Percentiles rank a stretch among this genome's conserved stretches.
Conservation (phyloP, 805 yeast species). For the Candida taoyuanica region DNA sequence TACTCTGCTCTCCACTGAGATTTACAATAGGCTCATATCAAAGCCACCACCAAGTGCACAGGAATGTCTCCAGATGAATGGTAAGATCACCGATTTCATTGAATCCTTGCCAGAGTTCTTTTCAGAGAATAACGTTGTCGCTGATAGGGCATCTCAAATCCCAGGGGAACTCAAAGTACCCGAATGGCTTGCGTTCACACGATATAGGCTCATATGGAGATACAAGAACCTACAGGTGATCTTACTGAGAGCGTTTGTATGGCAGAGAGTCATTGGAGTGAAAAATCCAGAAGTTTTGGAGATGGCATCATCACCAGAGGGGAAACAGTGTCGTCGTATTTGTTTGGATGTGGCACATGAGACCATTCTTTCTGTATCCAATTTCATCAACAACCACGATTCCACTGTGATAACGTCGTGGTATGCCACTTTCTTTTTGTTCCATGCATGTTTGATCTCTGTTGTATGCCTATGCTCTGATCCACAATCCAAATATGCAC, state of each 20-base stretch:
- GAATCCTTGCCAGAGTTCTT: slow-evolving; percentile 43
- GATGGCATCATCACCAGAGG: slow-evolving; percentile 36
- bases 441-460: slow-evolving; percentile 60
- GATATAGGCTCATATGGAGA: slow-evolving; percentile 55
- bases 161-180: slow-evolving; percentile 29
- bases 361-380: slow-evolving; percentile 46
- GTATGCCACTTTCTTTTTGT: slow-evolving; percentile 59
- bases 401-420: slow-evolving; percentile 50
- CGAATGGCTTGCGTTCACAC: slow-evolving; percentile 50
- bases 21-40: slow-evolving; percentile 44
- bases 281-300: slow-evolving; percentile 31
- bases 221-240: slow-evolving; percentile 51
- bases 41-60: slow-evolving; percentile 43
- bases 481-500: slow-evolving; percentile 40
- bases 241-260: slow-evolving; percentile 50
- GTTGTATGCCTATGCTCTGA: slow-evolving; percentile 50
- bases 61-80: slow-evolving; percentile 47
- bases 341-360: slow-evolving; percentile 49
- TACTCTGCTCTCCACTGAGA: slow-evolving; percentile 42
- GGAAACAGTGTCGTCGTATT: slow-evolving; percentile 43
- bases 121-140: slow-evolving; percentile 35
- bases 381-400: slow-evolving; percentile 32
- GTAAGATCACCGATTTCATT: slow-evolving; percentile 37
- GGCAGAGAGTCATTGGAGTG: slow-evolving; percentile 44
- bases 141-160: slow-evolving; percentile 21